Percentiles rank a stretch among this genome's conserved stretches.
Evolutionary conservation across 305 asterid species (phyloP).

Genomic region (Fraxinus paxiana): DNA sequence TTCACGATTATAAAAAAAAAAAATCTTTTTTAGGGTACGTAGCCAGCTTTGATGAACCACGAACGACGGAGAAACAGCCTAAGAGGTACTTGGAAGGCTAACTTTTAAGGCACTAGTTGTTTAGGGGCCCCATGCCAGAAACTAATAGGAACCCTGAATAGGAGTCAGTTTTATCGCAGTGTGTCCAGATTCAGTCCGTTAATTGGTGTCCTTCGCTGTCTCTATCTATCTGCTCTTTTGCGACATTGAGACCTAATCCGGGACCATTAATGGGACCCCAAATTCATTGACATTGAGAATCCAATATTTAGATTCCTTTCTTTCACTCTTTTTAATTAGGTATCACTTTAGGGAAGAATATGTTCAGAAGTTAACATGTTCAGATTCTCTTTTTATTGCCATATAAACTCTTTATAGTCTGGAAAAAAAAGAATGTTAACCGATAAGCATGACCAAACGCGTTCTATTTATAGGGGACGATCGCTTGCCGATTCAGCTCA

Average conservation of each 20-base stretch:
- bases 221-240: background rate
- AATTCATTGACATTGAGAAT: conserved; percentile 4
- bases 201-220: background rate
- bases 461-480: background rate
- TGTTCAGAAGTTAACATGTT: background rate
- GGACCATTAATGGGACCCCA: conserved; percentile 12
- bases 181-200: background rate
- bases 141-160: background rate
- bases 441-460: background rate
- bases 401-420: background rate
- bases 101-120: background rate
- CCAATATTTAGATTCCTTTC: background rate
- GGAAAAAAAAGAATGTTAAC: background rate
- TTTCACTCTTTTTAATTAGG: background rate
- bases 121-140: background rate
- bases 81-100: background rate
- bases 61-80: background rate
- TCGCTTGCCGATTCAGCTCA: too few relatives aligned
- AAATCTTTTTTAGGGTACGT: too few relatives aligned
- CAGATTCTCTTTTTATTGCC: background rate
- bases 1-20: too few relatives aligned
- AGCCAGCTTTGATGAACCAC: background rate
- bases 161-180: background rate
- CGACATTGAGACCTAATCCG: background rate
- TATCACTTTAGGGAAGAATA: background rate